phyloP scores from a whole-genome alignment of 805 yeast genomes.

The Wickerhamomyces chaumierensis region DNA sequence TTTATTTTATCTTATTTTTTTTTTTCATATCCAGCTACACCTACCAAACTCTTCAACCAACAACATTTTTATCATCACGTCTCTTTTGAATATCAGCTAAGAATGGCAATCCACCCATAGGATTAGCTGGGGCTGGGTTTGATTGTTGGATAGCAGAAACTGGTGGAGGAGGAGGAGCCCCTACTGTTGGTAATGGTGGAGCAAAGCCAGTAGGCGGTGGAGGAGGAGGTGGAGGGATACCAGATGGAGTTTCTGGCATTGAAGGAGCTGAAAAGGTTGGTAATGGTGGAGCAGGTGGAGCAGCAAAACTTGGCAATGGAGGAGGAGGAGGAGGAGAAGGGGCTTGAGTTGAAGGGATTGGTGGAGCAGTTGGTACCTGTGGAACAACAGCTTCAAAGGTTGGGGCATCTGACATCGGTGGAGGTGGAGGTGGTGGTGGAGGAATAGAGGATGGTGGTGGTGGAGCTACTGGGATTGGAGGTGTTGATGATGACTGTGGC shows the following conservation, averaged over 20 bases:
- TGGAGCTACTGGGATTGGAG: conserved; percentile 13
- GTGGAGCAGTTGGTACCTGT: conserved; percentile 11
- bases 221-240: conserved; percentile 15
- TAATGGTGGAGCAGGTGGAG: conserved; percentile 10
- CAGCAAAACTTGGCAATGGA: conserved; percentile 22
- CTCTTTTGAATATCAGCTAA: conserved; percentile 38
- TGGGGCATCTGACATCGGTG: conserved; percentile 1
- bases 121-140: conserved; percentile 2
- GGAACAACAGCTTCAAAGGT: conserved; percentile 14
- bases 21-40: too few relatives aligned
- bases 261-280: conserved; percentile 21
- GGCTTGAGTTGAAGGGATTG: conserved; percentile 17
- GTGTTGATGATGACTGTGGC: conserved; percentile 16
- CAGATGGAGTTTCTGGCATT: conserved; percentile 22
- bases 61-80: conserved; percentile 34
- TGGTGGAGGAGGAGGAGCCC: conserved; percentile 12
- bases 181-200: conserved; percentile 5
- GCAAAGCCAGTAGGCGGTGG: conserved; percentile 2
- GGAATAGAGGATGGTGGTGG: conserved; percentile 18
- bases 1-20: too few relatives aligned
- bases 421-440: conserved; percentile 19
- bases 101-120: conserved; percentile 34
- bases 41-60: too few relatives aligned
- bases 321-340: conserved; percentile 23
- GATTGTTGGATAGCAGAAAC: conserved; percentile 1